Evolutionary conservation across 352 stramenopile species (phyloP), one percentile per base, ranked within the genome.

Genomic region (Phytopythium oedochilum): DNA sequence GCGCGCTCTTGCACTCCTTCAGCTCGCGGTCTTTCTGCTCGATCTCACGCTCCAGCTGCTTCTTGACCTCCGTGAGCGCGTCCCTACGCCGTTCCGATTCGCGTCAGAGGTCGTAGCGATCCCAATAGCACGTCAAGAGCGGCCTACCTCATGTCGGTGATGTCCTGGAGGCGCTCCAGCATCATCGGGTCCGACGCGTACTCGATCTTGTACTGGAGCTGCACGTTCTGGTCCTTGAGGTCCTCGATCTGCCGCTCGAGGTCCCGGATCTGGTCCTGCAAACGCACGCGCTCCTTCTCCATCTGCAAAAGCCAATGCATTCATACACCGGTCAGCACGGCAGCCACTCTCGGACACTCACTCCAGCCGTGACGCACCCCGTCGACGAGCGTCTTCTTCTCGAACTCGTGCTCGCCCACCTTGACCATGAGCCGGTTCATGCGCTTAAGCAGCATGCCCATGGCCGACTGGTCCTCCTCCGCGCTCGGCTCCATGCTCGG

Each of bases 371-470:
- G 9, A 59, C 60, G 26, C 54, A 86, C 75, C 61, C 73, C 66
- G 39, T 90, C 78, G 40, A 92, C 81, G 25, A 93, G 75, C 61
- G 71, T 88, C 59, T 89, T 90, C 71, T 93, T 93, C 64, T 93
- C 83, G 43, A 92, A 93, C 60, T 93, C 83, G 70, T 92, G 83
- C 56, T 93, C 81, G 46, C 83, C 83, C 11, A 83, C 81, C 58
- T 89, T 86, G 47, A 93, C 66, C 81, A 92, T 91, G n/a, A 93
- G 67, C 38, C 77, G 71, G 61, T 93, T 93, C 51, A 93, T 70
- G 36, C 83, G 68, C 39, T 85, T 86, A 15, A 93, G 61, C 51
- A 93, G 64, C 83, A 93, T 92, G 9, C 67, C 50, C 73, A 93
- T 89, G 3, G 82, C 55, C 23, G 71, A 73, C 46, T 86, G 44